These are phyloP conservation scores for Ascocoryne sarcoides DNA, from an alignment of 2,329 filamentous ascomycete genomes.

Conservation along the genomic window DNA sequence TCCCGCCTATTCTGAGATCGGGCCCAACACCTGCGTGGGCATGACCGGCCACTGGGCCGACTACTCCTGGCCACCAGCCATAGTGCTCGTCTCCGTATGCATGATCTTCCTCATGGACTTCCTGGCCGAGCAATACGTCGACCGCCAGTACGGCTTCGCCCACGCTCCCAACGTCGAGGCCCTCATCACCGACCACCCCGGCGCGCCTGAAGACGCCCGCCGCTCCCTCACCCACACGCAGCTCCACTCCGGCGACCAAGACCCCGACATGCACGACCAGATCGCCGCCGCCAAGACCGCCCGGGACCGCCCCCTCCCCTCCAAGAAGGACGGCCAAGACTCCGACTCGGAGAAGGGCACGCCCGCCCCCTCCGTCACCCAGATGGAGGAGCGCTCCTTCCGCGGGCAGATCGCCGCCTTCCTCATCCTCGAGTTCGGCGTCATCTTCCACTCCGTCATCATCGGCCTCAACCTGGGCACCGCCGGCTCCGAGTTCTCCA, in stretches of 20 bases:
- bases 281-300: constrained; percentile 16
- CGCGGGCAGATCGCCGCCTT: constrained; percentile 37
- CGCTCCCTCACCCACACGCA: constrained; percentile 28
- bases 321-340: constrained; percentile 15
- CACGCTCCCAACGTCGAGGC: constrained; percentile 20
- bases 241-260: constrained; percentile 35
- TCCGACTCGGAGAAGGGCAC: constrained; percentile 12
- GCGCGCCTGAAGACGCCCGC: constrained; percentile 1
- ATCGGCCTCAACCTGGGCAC: constrained; percentile 55
- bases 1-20: constrained; percentile 36
- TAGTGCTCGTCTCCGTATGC: constrained; percentile 50
- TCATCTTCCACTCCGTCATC: constrained; percentile 56
- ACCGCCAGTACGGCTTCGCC: constrained; percentile 23
- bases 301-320: constrained; percentile 8
- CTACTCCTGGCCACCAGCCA: constrained; percentile 25
- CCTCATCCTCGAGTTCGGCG: constrained; percentile 35
- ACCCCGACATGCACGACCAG: constrained; percentile 17
- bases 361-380: constrained; percentile 1
- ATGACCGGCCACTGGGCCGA: constrained; percentile 39
- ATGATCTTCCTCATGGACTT: constrained; percentile 48
- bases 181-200: constrained; percentile 20
- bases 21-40: constrained; percentile 40
- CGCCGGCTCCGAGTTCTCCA: constrained; percentile 46
- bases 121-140: constrained; percentile 44
- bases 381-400: constrained; percentile 29